Percentiles rank a stretch among this genome's conserved stretches.
These are phyloP conservation scores for Cucumis sativus DNA, from an alignment of 306 rosid species.

Conservation along the genomic window DNA sequence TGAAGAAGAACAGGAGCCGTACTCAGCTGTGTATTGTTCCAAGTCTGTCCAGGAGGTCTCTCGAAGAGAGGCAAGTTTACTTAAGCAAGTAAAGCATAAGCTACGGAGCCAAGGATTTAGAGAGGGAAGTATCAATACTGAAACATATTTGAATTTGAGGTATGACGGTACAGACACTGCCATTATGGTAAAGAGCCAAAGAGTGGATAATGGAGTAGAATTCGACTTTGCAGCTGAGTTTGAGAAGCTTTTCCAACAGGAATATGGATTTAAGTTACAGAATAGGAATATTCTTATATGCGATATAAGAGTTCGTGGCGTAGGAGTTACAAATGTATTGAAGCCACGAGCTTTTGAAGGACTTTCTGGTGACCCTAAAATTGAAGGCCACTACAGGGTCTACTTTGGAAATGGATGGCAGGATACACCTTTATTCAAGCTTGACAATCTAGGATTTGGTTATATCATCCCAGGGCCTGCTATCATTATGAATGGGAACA, in stretches of 20 bases:
- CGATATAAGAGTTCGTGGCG: slow-evolving; percentile 76
- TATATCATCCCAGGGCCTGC: slow-evolving; percentile 60
- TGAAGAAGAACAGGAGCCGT: slow-evolving; percentile 91
- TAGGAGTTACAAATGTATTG: slow-evolving; percentile 79
- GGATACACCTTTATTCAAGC: slow-evolving; percentile 70
- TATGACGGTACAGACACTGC: slow-evolving; percentile 95
- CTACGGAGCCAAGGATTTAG: slow-evolving; percentile 65
- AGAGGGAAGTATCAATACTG: slow-evolving; percentile 49
- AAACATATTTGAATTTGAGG: slow-evolving; percentile 75
- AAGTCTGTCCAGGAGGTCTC: slow-evolving; percentile 50
- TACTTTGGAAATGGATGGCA: slow-evolving; percentile 78
- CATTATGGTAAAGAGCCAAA: slow-evolving; percentile 63
- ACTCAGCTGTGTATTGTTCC: slow-evolving; percentile 50
- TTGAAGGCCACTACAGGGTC: slow-evolving; percentile 65
- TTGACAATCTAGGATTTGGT: slow-evolving; percentile 64
- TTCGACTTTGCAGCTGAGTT: slow-evolving; percentile 59
- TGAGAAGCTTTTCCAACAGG: slow-evolving; percentile 60
- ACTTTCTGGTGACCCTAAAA: slow-evolving; percentile 33
- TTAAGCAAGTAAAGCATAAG: slow-evolving; percentile 55
- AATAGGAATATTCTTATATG: slow-evolving; percentile 60
- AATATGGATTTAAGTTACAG: slow-evolving; percentile 74
- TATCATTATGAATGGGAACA: slow-evolving; percentile 86
- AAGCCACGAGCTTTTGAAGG: slow-evolving; percentile 47
- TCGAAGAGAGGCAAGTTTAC: slow-evolving; percentile 43
- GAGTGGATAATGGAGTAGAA: slow-evolving; percentile 23